These are phyloP conservation scores for Oryza punctata DNA, from an alignment of 176 grass and related monocot genomes.

Conservation along the genomic window DNA sequence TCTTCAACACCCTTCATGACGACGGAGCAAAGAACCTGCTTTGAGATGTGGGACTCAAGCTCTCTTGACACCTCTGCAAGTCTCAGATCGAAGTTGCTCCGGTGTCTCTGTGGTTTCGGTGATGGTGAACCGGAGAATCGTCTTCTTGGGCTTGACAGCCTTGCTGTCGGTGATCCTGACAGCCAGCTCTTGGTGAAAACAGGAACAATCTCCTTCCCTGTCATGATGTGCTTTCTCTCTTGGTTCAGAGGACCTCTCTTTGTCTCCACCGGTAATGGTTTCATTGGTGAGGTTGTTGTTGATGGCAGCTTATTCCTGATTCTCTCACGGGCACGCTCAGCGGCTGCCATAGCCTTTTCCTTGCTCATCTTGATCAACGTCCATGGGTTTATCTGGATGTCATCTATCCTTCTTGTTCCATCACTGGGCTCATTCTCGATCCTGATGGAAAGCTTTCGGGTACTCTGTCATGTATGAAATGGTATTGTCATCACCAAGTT, in stretches of 20 bases:
- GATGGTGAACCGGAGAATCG: conserved; percentile 79
- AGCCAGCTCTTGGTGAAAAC: conserved; percentile 65
- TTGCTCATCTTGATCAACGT: conserved; percentile 87
- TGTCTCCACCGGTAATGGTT: conserved; percentile 79
- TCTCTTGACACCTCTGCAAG: conserved; percentile 79
- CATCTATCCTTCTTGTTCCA: conserved; percentile 52
- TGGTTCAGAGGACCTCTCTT: conserved; percentile 75
- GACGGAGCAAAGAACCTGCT: conserved; percentile 77
- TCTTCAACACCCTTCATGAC: conserved; percentile 67
- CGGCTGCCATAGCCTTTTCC: conserved; percentile 78
- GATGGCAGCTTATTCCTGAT: conserved; percentile 61
- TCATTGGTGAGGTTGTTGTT: conserved; percentile 48
- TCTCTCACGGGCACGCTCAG: conserved; percentile 72
- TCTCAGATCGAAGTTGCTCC: conserved; percentile 75
- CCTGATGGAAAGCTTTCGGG: conserved; percentile 73
- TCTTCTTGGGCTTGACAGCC: conserved; percentile 71
- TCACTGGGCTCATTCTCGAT: conserved; percentile 65
- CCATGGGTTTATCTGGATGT: conserved; percentile 87
- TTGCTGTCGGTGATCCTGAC: conserved; percentile 52
- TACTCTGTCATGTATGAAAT: conserved; percentile 52
- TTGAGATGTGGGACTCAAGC: conserved; percentile 80
- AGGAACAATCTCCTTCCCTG: conserved; percentile 54
- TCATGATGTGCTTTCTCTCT: conserved; percentile 45
- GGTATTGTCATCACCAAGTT: conserved; percentile 22
- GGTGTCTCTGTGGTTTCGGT: conserved; percentile 62